Evolutionary conservation across 768 basidiomycete species (phyloP), one percentile per base, ranked within the genome.

Genomic region (Dioszegia crocea): DNA sequence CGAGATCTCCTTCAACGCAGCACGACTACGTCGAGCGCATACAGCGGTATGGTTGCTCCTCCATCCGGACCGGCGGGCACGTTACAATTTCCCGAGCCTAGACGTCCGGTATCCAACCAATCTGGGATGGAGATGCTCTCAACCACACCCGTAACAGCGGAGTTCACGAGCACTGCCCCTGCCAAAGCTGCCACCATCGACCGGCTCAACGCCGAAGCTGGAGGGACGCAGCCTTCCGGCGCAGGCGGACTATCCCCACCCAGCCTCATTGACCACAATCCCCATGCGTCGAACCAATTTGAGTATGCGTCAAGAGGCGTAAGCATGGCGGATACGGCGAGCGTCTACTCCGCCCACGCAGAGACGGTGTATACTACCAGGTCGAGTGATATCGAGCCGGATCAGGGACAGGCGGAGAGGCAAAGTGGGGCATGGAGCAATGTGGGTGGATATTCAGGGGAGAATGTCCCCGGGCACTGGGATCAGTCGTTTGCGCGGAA

Each of bases 401-500:
- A 12, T 43, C 40, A 24, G 17, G 2, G 36, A 5, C 3, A 23
- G 30, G 19, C 46, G 17, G 27, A n/a, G n/a, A n/a, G n/a, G n/a
- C n/a, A n/a, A 45, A 48, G 29, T 36, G 55, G 31, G 11, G 36
- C 21, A n/a, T 48, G 33, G 47, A 31, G 36, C 16, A 33, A 36
- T 45, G 39, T 33, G n/a, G n/a, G n/a, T n/a, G n/a, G n/a, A n/a
- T n/a, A n/a, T n/a, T n/a, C n/a, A n/a, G n/a, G n/a, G n/a, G n/a
- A n/a, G n/a, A n/a, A n/a, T n/a, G n/a, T n/a, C n/a, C n/a, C n/a
- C n/a, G n/a, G n/a, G n/a, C n/a, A n/a, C n/a, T 63, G 67, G 60
- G 67, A 68, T 9, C 24, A 54, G 54, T n/a, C 38, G 41, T 44
- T 49, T 23, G 41, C 17, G 10, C 31, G 41, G 41, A 53, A 47